Conservation (phyloP, 148 eudicot genomes). For the Silene latifolia region DNA sequence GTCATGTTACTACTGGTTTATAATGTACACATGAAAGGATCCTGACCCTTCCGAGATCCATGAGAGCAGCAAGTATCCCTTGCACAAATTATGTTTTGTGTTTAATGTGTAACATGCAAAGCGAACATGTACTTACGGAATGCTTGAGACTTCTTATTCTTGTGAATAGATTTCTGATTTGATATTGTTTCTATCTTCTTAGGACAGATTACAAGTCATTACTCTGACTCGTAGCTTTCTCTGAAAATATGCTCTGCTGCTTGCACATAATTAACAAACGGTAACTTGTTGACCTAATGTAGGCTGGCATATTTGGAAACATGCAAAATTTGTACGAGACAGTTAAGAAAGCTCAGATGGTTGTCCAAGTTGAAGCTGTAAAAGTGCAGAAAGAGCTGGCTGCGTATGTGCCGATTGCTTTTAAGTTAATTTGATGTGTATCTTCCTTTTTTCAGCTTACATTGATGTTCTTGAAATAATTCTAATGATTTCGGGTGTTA, state of each 20-base stretch:
- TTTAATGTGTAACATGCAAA: neutral
- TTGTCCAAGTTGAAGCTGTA: slow-evolving; percentile 89
- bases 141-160: no score
- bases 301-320: slow-evolving; percentile 91
- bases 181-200: no score
- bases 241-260: no score
- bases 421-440: neutral
- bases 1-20: neutral
- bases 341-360: slow-evolving; percentile 91
- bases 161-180: no score
- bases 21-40: neutral
- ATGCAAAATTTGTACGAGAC: slow-evolving; percentile 94
- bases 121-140: no score
- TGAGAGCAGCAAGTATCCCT: no score
- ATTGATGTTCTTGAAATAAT: neutral
- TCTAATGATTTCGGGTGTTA: slow-evolving; percentile 17
- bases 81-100: neutral
- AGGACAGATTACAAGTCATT: no score
- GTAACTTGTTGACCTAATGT: slow-evolving; percentile 16
- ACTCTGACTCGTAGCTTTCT: no score
- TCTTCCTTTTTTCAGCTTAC: neutral
- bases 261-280: no score
- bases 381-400: slow-evolving; percentile 92
- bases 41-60: neutral
- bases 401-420: slow-evolving; percentile 45